Conservation (phyloP, 2,329 filamentous ascomycete genomes). For the Ceratocystis eucalypticola region DNA sequence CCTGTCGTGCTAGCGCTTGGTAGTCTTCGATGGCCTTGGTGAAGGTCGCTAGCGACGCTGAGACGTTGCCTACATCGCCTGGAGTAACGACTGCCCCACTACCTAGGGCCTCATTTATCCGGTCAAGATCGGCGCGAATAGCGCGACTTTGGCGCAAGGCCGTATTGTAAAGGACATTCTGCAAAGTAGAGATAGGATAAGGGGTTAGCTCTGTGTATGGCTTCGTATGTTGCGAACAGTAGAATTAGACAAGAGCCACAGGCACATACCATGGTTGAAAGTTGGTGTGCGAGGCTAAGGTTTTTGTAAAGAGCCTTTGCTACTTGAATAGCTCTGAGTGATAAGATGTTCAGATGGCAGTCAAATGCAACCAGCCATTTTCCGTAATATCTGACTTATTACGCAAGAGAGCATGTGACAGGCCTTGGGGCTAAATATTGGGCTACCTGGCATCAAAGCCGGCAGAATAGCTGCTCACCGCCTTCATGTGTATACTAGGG, state of each 20-base stretch:
- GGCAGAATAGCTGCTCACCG: constrained; percentile 15
- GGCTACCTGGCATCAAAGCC: constrained; percentile 13
- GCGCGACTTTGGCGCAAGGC: constrained; percentile 73
- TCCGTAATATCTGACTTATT: background rate
- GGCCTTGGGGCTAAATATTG: background rate
- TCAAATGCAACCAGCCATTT: background rate
- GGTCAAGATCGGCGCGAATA: constrained; percentile 61
- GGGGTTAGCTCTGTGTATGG: background rate
- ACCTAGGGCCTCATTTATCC: constrained; percentile 46
- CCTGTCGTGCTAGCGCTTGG: constrained; percentile 67
- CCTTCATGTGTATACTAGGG: constrained; percentile 3
- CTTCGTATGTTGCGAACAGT: background rate
- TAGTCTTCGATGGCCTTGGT: constrained; percentile 89
- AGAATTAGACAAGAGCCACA: background rate
- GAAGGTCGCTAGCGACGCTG: constrained; percentile 66
- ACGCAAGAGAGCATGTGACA: background rate
- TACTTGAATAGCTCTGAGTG: background rate
- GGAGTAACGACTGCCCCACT: constrained; percentile 49
- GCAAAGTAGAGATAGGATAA: background rate
- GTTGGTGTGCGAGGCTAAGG: background rate
- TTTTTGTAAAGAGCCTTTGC: background rate
- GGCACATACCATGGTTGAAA: background rate
- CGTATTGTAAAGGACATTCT: constrained; percentile 74
- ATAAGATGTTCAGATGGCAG: background rate
- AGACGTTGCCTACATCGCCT: constrained; percentile 50